These are phyloP conservation scores for Lupinus albus DNA, from an alignment of 306 rosid genomes.

Conservation along the genomic window DNA sequence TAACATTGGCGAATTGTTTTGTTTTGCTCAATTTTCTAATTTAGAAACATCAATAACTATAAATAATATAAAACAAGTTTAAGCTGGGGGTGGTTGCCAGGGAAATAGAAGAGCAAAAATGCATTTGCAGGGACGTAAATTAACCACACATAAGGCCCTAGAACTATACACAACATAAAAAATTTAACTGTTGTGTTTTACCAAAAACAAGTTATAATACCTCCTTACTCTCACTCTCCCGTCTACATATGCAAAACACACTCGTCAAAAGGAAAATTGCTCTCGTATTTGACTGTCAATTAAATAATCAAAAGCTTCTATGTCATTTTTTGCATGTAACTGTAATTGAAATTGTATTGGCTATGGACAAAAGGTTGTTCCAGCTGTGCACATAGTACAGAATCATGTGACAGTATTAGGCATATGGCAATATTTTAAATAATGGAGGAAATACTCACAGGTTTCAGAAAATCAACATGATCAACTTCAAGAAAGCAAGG, in stretches of 20 bases:
- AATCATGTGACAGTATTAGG: conserved; percentile 2
- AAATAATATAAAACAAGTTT: neutral
- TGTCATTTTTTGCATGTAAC: neutral
- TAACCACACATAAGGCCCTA: neutral
- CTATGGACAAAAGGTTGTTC: neutral
- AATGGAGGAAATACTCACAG: conserved; percentile 61
- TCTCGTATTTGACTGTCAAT: neutral
- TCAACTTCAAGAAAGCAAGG: conserved; percentile 96
- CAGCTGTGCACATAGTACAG: neutral
- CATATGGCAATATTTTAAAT: conserved; percentile 8
- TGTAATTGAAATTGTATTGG: conserved; percentile 19
- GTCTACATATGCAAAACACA: neutral
- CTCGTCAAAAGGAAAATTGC: neutral
- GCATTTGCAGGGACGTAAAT: neutral
- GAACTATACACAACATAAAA: neutral
- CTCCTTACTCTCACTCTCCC: neutral
- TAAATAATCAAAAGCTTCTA: conserved; percentile 1
- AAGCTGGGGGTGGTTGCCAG: neutral
- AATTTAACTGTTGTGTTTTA: neutral
- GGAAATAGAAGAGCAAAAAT: conserved; percentile 26
- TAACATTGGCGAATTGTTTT: neutral
- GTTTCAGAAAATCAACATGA: conserved; percentile 89
- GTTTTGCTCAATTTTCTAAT: neutral
- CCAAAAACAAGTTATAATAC: neutral
- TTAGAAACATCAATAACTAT: neutral